Evolutionary conservation across 257 asterid species (phyloP), one percentile per base, ranked within the genome.

Genomic region (Nicotiana benthamiana): DNA sequence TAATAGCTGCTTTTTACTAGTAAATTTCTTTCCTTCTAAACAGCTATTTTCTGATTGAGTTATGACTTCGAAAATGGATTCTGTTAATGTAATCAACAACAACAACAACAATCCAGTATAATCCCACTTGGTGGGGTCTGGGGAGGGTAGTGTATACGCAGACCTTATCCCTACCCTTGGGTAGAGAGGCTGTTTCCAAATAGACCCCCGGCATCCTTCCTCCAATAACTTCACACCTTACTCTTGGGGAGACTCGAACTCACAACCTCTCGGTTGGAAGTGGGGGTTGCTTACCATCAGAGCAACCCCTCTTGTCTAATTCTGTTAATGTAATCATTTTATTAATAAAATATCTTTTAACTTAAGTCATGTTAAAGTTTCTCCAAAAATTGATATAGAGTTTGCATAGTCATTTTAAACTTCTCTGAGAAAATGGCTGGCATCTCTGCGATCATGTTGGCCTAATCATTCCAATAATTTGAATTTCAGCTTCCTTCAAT

Each of bases 401-500:
- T 32, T 32, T 67, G 52, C 51, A 30, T 30, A 9, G 52, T 34
- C 53, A 36, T 67, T n/a, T 9, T 27, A 61, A 67, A 67, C 18
- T 18, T 32, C 13, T 67, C 28, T 12, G 4, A 36, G 26, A n/a
- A 67, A 66, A 67, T 18, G 28, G 11, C 9, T 67, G 75, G 75
- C 27, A 67, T 67, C 53, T 67, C 27, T 67, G 53, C 4, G 7
- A 5, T n/a, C 18, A 10, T 5, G 28, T 36, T n/a, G 17, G 53
- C 53, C 74, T 64, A 16, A 70, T 56, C 60, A 48, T 48, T 74
- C 79, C 26, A 48, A 46, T 20, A 72, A 57, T 84, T 59, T 81
- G 83, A 9, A 87, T 88, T 85, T 84, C 98, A 95, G 98, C 99
- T 96, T 80, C 99, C 99, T 77, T 86, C 99, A 54, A 91, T 96